These are phyloP conservation scores for Vanderwaltozyma verrucispora DNA, from an alignment of 805 yeast species.

Conservation along the genomic window DNA sequence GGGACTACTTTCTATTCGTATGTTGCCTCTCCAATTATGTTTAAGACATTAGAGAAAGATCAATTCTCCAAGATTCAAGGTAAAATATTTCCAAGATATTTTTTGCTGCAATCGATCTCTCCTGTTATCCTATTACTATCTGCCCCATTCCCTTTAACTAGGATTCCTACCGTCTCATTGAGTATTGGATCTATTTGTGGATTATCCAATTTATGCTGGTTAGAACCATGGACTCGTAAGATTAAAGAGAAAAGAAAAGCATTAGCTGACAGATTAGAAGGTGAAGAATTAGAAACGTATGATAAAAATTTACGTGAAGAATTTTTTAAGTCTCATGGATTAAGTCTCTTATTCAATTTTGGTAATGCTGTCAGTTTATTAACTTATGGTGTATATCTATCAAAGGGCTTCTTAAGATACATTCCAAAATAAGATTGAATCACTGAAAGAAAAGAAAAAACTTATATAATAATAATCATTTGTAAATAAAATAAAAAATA, in stretches of 20 bases:
- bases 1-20: constrained; percentile 67
- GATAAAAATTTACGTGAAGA: constrained; percentile 39
- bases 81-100: constrained; percentile 72
- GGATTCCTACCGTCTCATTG: constrained; percentile 24
- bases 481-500: too few relatives aligned
- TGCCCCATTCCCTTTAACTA: constrained; percentile 49
- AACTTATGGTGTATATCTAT: constrained; percentile 57
- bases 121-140: constrained; percentile 62
- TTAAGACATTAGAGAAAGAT: constrained; percentile 62
- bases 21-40: constrained; percentile 67
- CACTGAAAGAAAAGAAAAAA: not conserved
- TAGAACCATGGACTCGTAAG: constrained; percentile 52
- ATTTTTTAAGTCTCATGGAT: constrained; percentile 73
- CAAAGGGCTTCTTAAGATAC: constrained; percentile 29
- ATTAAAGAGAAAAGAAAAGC: constrained; percentile 40
- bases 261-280: constrained; percentile 10
- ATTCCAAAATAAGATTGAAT: constrained; percentile 17
- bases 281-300: constrained; percentile 1
- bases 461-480: not conserved
- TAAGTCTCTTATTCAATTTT: constrained; percentile 59
- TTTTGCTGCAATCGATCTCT: constrained; percentile 59
- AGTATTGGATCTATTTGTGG: constrained; percentile 48
- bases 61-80: constrained; percentile 72
- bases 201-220: constrained; percentile 48
- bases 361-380: constrained; percentile 50